A percentile compares a stretch with the other conserved stretches of the same genome.
phyloP scores from a whole-genome alignment of 441 rosid species.

The Macaranga tanarius region DNA sequence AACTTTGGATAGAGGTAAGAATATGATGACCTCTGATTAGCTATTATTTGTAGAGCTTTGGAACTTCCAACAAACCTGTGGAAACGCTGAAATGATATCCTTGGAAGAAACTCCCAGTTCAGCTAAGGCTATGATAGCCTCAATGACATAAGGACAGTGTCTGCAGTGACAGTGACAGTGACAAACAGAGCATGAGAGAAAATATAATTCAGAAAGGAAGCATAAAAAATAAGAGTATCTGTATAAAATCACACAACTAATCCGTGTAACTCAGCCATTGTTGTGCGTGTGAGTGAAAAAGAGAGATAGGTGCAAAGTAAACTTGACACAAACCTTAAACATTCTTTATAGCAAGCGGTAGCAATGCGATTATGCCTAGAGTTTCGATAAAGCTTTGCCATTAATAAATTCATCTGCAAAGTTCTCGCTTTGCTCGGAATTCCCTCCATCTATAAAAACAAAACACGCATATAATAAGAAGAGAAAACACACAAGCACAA shows the following conservation, averaged over 20 bases:
- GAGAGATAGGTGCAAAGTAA: not conserved
- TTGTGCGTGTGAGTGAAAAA: not conserved
- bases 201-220: constrained; percentile 1
- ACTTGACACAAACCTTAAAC: constrained; percentile 58
- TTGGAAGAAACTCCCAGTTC: constrained; percentile 88
- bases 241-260: no score
- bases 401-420: constrained; percentile 83
- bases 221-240: not conserved
- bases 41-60: not conserved
- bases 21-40: not conserved
- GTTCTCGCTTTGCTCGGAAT: constrained; percentile 85
- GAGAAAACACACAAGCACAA: not conserved
- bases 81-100: constrained; percentile 70
- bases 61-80: constrained; percentile 57
- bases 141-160: constrained; percentile 83
- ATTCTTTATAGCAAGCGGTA: constrained; percentile 81
- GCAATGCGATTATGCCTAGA: constrained; percentile 83
- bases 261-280: not conserved
- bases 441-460: constrained; percentile 73
- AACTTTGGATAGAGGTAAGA: not conserved
- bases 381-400: constrained; percentile 92
- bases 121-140: constrained; percentile 87
- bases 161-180: constrained; percentile 34
- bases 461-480: constrained; percentile 11
- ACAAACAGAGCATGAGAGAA: not conserved